Evolutionary conservation across 768 basidiomycete species (phyloP).

Genomic region (Hericium rajendrae): DNA sequence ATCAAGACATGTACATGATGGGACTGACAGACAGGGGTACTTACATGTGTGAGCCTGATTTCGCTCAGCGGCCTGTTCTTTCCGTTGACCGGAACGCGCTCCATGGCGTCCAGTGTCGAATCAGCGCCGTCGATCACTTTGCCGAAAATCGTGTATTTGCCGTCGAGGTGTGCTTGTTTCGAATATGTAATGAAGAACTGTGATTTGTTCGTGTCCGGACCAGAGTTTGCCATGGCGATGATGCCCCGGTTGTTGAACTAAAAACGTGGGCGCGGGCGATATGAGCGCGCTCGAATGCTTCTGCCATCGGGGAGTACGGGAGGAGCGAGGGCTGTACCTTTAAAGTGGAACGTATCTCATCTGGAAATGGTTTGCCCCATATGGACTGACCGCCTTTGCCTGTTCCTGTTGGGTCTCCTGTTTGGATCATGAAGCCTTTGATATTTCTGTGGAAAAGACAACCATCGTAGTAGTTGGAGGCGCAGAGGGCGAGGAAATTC

Average conservation of each 20-base stretch:
- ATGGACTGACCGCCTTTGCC: conserved; percentile 97
- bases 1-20: neutral
- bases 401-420: conserved; percentile 79
- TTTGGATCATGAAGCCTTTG: conserved; percentile 93
- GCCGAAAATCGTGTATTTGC: conserved; percentile 90
- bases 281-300: neutral
- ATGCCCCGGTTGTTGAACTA: conserved; percentile 94
- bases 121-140: conserved; percentile 99
- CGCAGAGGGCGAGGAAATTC: conserved; percentile 95
- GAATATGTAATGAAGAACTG: conserved; percentile 87
- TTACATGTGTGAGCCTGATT: conserved; percentile 72
- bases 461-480: conserved; percentile 76
- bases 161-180: conserved; percentile 90
- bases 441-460: conserved; percentile 92
- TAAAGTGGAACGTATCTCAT: conserved; percentile 89
- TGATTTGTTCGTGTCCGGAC: conserved; percentile 86
- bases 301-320: conserved; percentile 6
- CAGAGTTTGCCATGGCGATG: conserved; percentile 97
- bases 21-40: conserved; percentile 19
- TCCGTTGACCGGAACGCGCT: conserved; percentile 79
- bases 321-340: conserved; percentile 45
- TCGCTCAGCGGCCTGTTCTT: conserved; percentile 86
- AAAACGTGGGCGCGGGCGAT: neutral
- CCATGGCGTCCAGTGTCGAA: conserved; percentile 88
- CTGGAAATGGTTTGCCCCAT: conserved; percentile 86